Base-by-base conservation (phyloP, 1,139 yeast genomes). In the Suhomyces maxii region DNA sequence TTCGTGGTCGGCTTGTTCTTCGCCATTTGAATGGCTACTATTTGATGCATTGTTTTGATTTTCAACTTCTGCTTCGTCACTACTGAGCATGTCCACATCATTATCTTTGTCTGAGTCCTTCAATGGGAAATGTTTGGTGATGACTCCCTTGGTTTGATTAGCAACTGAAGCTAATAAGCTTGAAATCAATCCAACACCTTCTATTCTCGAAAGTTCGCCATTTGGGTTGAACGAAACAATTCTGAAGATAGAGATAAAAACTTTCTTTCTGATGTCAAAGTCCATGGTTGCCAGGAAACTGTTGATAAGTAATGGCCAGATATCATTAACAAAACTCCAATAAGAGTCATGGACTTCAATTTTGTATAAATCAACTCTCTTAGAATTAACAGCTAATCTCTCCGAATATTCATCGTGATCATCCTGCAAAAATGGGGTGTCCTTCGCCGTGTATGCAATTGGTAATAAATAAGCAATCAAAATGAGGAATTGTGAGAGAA, bases 231-330 rank as follows among this genome's bases (percentile, higher is more conserved):
- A 73, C 37, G 61, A 63, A 35, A 80, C 66, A 18, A 86, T 73
- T 52, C 90, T 77, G 34, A 82, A 67, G 23, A 89, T 60, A 25
- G 82, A 74, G 7, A 84, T 68, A 35, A 89, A 67, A 1, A 82
- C 82, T 44, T 79, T 74, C 46, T 84, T 76, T 47, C 96, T 78
- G 13, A 88, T 73, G 25, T 79, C 80, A 49, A 75, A 77, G 52
- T 88, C 90, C 61, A 88, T 86, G 0, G 95, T 78, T 2, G 95
- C 84, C 38, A 87, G 83, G 59, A 86, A 90, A 13, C 90, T 76
- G 49, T 82, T 83, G 31, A 87, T 67, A 43, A 90, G 63, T n/a
- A 89, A 59, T 0, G 84, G 79, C 61, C 86, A 77, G 2, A 84
- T 61, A 7, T 76, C 73, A 40, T 68, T 68, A 4, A 82, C 72